phyloP scores from a whole-genome alignment of 2,329 filamentous ascomycete species.

The Bipolaris bicolor region DNA sequence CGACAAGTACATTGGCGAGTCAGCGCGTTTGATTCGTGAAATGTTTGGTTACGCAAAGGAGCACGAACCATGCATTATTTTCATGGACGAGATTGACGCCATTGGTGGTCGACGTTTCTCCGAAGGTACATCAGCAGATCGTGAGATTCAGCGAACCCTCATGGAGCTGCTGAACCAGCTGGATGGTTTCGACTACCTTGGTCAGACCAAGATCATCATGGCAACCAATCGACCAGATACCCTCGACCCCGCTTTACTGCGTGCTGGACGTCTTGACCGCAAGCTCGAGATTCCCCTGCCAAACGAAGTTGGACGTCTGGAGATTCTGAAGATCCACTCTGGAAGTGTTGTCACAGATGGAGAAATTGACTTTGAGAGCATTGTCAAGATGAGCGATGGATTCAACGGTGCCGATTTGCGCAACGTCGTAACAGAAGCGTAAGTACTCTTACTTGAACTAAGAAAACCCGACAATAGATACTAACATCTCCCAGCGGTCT shows the following conservation, averaged over 20 bases:
- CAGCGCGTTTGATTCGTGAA: slow-evolving; percentile 92
- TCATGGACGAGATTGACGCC: slow-evolving; percentile 99
- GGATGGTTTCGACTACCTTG: slow-evolving; percentile 98
- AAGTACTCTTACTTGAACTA: slow-evolving; percentile 54
- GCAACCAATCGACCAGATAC: slow-evolving; percentile 97
- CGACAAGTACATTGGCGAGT: slow-evolving; percentile 99
- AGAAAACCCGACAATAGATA: not conserved
- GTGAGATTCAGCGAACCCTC: slow-evolving; percentile 96
- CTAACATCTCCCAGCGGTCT: slow-evolving; percentile 68
- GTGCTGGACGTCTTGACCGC: slow-evolving; percentile 90
- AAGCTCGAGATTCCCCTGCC: slow-evolving; percentile 98
- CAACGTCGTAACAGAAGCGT: slow-evolving; percentile 99
- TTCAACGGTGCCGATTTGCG: slow-evolving; percentile 96
- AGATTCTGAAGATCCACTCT: slow-evolving; percentile 98
- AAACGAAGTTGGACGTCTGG: slow-evolving; percentile 93
- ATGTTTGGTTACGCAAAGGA: slow-evolving; percentile 99
- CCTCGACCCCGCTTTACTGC: slow-evolving; percentile 87
- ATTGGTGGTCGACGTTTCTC: slow-evolving; percentile 97
- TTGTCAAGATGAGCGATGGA: slow-evolving; percentile 99
- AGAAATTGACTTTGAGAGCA: slow-evolving; percentile 97
- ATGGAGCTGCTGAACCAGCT: slow-evolving; percentile 99
- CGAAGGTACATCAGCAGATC: slow-evolving; percentile 94
- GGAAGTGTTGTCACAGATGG: slow-evolving; percentile 85
- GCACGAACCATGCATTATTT: slow-evolving; percentile 99
- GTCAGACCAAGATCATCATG: slow-evolving; percentile 99